Base-by-base conservation (phyloP, 2,329 filamentous ascomycete species). In the Dactylellina drechsleri region DNA sequence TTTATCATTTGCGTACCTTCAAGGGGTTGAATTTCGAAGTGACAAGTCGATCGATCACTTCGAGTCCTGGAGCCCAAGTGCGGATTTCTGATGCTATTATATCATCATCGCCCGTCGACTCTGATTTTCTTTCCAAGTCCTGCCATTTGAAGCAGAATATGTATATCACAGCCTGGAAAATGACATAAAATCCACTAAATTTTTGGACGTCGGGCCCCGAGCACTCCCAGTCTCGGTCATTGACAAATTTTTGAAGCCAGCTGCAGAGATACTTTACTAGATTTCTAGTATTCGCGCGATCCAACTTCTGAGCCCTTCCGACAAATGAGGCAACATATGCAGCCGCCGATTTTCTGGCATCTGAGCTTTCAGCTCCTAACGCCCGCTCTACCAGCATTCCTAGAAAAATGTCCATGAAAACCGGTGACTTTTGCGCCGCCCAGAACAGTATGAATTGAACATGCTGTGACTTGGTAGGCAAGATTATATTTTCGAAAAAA, bases 141-240 rank as follows among this genome's bases (percentile, higher is more conserved):
- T 92, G 90, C 95, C 95, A 99, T 66, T 95, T 90, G 85, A 99
- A 99, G 84, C 95, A 99, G 83, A 96, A 97, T 72, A 96, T 94
- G 83, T 97, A 97, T 23, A 97, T 87, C 1, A 96, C 85, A 0
- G 93, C 93, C 82, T 97, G 93, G n/a, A 91, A 89, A 56, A 93
- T 88, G 16, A 91, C 89, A 81, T 97, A 97, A 82, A 96, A 97
- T 13, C 91, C 88, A 56, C 89, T 88, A 80, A 94, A 97, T 54
- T 91, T 89, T 76, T 90, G 89, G 67, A 96, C 86, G 81, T 99
- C 93, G 0, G 95, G 95, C 2, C 92, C 93, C 15, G 89, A 89
- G 81, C 93, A 96, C 31, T 86, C 84, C 4, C 86, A 84, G 80
- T 96, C 91, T 81, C 93, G 90, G 54, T 88, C 85, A 13, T 84